Evolutionary conservation across 202 grass and related monocot genomes (phyloP).

Genomic region (Setaria italica): DNA sequence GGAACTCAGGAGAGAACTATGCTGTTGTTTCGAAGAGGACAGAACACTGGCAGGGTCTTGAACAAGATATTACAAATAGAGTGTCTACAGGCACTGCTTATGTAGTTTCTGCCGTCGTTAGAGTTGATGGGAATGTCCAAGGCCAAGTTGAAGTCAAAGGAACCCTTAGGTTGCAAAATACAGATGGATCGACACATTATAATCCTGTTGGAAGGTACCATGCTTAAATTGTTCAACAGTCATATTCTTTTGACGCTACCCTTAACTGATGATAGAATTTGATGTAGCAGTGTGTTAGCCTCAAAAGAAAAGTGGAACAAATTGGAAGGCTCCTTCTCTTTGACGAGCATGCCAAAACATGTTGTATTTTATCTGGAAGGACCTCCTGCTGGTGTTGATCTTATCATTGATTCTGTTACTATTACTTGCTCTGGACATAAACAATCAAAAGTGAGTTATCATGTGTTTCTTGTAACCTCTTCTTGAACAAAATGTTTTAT

Average conservation of each 20-base stretch:
- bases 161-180: conserved; percentile 73
- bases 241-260: conserved; percentile 22
- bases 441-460: conserved; percentile 60
- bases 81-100: conserved; percentile 60
- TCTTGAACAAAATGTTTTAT: background rate
- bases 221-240: conserved; percentile 44
- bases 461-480: conserved; percentile 25
- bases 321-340: conserved; percentile 78
- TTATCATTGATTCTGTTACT: conserved; percentile 90
- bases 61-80: conserved; percentile 81
- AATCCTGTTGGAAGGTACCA: conserved; percentile 72
- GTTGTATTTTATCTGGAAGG: conserved; percentile 91
- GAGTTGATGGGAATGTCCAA: conserved; percentile 68
- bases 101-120: conserved; percentile 64
- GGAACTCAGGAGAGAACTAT: conserved; percentile 76
- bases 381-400: conserved; percentile 72
- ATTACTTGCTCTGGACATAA: conserved; percentile 60
- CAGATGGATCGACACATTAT: conserved; percentile 66
- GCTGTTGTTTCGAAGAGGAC: conserved; percentile 77
- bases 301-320: conserved; percentile 84
- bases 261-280: conserved; percentile 40
- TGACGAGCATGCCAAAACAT: conserved; percentile 67
- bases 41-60: conserved; percentile 80
- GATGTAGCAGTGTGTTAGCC: conserved; percentile 60
- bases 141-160: conserved; percentile 65